Evolutionary conservation across 1,139 yeast species (phyloP), one percentile per base, ranked within the genome.

Genomic region (Pichia cactophila): DNA sequence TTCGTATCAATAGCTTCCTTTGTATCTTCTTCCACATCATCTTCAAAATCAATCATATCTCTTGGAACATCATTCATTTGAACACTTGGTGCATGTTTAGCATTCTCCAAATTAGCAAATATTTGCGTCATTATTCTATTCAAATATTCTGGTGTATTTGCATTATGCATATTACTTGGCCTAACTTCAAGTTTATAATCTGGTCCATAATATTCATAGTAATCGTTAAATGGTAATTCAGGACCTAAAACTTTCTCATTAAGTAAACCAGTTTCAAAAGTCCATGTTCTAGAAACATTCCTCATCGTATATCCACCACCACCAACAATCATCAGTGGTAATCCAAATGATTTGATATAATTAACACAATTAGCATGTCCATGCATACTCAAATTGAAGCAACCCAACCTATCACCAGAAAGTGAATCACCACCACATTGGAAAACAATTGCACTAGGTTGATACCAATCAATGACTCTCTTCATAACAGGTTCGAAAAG

Each of bases 221-320:
- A 92, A 67, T 92, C 97, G 66, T 90, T 90, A 72, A 88, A 90
- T 7, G 97, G 97, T 59, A 90, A 77, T 62, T 90, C 96, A 14
- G 81, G 73, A 28, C 89, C 95, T 56, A 90, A 73, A 26, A 80
- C 67, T 54, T 83, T 86, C 61, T 88, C 86, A 61, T 88, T 90
- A 58, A 90, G 73, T 50, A 92, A 71, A 20, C 97, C 96, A 4
- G 96, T 83, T 66, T 92, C 98, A 64, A 86, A 89, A 44, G 96
- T 81, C 98, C 98, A 92, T 40, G 92, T 74, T 54, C 98, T 73
- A 11, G 96, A 85, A 9, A 92, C 98, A 62, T 92, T 92, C 59
- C 97, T 78, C 49, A 96, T 96, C 0, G 98, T 92, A 66, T 92
- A 92, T 3, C 98, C 98, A 49, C 98, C 98, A 36, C 98, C 98